phyloP scores from a whole-genome alignment of 129 eudicot species.

The Lactuca sativa region DNA sequence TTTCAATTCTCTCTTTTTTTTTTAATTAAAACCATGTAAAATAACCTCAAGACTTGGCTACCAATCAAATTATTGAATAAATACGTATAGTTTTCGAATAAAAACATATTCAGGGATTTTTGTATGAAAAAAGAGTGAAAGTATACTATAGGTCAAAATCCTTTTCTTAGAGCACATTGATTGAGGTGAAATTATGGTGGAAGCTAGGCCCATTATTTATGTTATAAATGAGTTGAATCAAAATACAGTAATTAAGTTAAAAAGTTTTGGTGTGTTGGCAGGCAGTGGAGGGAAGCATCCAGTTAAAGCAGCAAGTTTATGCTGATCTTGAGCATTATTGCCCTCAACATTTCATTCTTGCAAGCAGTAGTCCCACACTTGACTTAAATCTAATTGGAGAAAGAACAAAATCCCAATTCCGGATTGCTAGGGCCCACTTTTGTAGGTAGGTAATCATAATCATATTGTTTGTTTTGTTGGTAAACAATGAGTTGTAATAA shows the following conservation, averaged over 20 bases:
- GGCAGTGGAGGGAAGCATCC: constrained; percentile 42
- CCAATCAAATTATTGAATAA: too few species aligned
- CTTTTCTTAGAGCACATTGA: too few species aligned
- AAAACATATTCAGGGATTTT: too few species aligned
- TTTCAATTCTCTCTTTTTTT: too few species aligned
- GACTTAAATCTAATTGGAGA: constrained; percentile 41
- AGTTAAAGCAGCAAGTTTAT: constrained; percentile 45
- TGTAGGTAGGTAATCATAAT: constrained; percentile 38
- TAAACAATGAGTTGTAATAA: background rate
- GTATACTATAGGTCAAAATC: too few species aligned
- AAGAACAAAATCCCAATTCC: constrained; percentile 35
- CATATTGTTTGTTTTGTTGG: background rate
- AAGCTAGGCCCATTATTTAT: background rate
- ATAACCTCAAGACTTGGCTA: too few species aligned
- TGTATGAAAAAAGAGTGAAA: too few species aligned
- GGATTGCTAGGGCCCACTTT: constrained; percentile 50
- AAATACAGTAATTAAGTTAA: too few species aligned
- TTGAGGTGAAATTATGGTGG: background rate
- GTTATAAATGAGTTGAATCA: too few species aligned
- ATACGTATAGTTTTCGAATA: too few species aligned
- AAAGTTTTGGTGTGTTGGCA: background rate
- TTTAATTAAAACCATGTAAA: too few species aligned
- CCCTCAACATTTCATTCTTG: constrained; percentile 48
- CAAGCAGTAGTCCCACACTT: constrained; percentile 42
- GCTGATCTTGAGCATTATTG: constrained; percentile 44